Evolutionary conservation across 768 basidiomycete genomes (phyloP).

Genomic region (Tylopilus felleus): DNA sequence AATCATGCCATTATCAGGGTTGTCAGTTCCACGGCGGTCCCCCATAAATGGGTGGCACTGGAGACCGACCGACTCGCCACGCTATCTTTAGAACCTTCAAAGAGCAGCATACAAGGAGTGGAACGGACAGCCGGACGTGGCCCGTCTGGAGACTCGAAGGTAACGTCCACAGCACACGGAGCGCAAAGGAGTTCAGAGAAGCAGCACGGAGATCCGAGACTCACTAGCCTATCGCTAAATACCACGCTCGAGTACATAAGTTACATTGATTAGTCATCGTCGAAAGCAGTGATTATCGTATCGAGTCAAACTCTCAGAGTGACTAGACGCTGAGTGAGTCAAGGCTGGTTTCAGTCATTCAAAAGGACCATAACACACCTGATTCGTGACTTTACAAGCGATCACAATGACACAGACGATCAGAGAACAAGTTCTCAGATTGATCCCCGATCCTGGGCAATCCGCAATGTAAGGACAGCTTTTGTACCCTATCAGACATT

Average conservation of each 20-base stretch:
- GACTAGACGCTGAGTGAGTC: conserved; percentile 4
- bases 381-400: not conserved
- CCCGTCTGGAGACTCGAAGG: not conserved
- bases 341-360: conserved; percentile 4
- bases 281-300: not conserved
- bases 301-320: not conserved
- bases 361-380: not conserved
- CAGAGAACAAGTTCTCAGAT: conserved; percentile 50
- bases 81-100: conserved; percentile 9
- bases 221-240: not conserved
- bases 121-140: not conserved
- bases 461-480: conserved; percentile 41
- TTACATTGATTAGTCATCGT: conserved; percentile 16
- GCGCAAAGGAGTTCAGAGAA: not conserved
- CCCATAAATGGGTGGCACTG: conserved; percentile 2
- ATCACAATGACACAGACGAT: conserved; percentile 50
- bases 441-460: conserved; percentile 51
- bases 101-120: not conserved
- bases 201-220: not conserved
- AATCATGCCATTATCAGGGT: no score
- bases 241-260: not conserved
- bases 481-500: not conserved
- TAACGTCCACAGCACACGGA: not conserved
- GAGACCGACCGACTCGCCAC: not conserved
- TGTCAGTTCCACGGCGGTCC: not conserved